Percentiles rank a stretch among this genome's conserved stretches.
These are phyloP conservation scores for Monilinia aucupariae DNA, from an alignment of 2,329 filamentous ascomycete species.

Conservation along the genomic window DNA sequence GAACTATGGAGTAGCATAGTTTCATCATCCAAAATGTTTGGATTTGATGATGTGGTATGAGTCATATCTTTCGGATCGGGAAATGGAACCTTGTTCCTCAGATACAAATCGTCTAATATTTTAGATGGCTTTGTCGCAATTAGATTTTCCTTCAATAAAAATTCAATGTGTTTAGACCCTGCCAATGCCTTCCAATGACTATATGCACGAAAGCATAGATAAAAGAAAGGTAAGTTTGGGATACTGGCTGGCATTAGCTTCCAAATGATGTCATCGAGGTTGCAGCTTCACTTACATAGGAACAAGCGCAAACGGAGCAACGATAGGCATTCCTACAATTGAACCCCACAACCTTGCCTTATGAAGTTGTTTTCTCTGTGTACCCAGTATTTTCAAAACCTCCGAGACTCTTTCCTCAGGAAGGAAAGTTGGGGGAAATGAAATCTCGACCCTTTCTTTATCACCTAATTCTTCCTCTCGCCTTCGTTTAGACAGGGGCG, in stretches of 20 bases:
- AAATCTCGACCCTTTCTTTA: conserved; percentile 62
- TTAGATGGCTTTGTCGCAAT: conserved; percentile 60
- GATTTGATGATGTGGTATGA: conserved; percentile 14
- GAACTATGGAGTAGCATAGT: conserved; percentile 43
- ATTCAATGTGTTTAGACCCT: conserved; percentile 80
- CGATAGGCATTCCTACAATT: conserved; percentile 74
- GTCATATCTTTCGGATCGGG: conserved; percentile 1
- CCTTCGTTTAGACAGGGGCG: conserved; percentile 65
- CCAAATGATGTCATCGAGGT: background rate
- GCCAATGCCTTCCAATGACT: conserved; percentile 83
- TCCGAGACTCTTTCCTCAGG: conserved; percentile 55
- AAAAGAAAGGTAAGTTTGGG: conserved; percentile 96
- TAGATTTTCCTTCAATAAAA: conserved; percentile 69
- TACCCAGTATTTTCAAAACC: conserved; percentile 66
- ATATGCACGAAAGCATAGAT: conserved; percentile 85
- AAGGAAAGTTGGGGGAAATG: conserved; percentile 70
- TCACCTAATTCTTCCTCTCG: conserved; percentile 58
- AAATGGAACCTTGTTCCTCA: conserved; percentile 26
- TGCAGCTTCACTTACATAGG: conserved; percentile 62
- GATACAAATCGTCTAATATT: conserved; percentile 70
- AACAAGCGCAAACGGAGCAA: conserved; percentile 73
- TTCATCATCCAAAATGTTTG: conserved; percentile 32
- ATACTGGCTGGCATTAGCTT: conserved; percentile 49
- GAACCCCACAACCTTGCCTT: conserved; percentile 73
- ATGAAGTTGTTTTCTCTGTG: conserved; percentile 75